Percentiles rank a stretch among this genome's conserved stretches.
Conservation (phyloP, 352 stramenopile species). For the Phytophthora sp. region DNA sequence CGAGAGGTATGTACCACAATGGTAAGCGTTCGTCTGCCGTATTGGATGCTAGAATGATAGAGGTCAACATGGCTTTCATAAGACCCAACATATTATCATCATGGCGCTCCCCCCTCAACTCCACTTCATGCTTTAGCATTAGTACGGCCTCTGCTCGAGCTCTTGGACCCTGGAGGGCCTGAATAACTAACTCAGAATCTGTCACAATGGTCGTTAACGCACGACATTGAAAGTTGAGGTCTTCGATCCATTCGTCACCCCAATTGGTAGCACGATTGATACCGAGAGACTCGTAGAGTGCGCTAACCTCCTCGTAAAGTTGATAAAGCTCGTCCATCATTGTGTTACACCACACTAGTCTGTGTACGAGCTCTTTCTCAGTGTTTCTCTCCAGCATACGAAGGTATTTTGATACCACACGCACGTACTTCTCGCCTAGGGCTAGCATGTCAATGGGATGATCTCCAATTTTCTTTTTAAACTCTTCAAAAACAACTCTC, state of each 20-base stretch:
- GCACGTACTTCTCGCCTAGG: neutral
- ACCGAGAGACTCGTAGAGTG: conserved; percentile 25
- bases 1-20: conserved; percentile 19
- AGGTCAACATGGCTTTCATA: conserved; percentile 7
- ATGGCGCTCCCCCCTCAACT: conserved; percentile 2
- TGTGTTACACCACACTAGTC: neutral
- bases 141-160: conserved; percentile 21
- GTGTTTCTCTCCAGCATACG: conserved; percentile 4
- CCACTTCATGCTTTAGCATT: conserved; percentile 18
- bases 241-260: conserved; percentile 20
- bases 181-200: conserved; percentile 12
- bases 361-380: neutral
- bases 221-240: conserved; percentile 1
- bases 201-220: neutral
- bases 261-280: conserved; percentile 12
- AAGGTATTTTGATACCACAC: neutral
- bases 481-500: neutral
- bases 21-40: neutral
- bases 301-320: conserved; percentile 28
- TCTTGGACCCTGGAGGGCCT: neutral
- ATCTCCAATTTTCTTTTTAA: neutral
- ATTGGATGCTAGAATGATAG: conserved; percentile 3
- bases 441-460: neutral
- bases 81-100: conserved; percentile 1
- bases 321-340: conserved; percentile 27